Evolutionary conservation across 495 filamentous ascomycete species (phyloP).

Genomic region (Immersiella caudata): DNA sequence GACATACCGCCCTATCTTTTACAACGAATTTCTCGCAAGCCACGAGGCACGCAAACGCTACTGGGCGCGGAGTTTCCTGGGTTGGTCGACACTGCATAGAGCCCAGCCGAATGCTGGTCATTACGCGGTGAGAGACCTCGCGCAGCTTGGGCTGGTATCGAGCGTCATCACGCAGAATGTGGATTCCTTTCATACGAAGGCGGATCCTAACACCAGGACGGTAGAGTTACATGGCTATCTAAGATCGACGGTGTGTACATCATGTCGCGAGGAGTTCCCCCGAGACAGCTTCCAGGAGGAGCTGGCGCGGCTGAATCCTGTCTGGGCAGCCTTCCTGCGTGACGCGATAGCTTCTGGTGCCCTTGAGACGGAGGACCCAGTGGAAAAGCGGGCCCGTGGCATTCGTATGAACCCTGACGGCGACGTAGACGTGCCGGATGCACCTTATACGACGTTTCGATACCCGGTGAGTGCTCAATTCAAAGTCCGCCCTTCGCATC

Average conservation of each 20-base stretch:
- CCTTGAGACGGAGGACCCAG: slow-evolving; percentile 73
- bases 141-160: slow-evolving; percentile 68
- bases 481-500: not conserved
- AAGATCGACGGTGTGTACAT: slow-evolving; percentile 77
- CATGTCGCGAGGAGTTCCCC: slow-evolving; percentile 67
- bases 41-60: slow-evolving; percentile 93
- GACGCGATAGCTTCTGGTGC: slow-evolving; percentile 72
- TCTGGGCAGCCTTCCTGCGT: slow-evolving; percentile 77
- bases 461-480: slow-evolving; percentile 59
- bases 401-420: slow-evolving; percentile 90
- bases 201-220: slow-evolving; percentile 75
- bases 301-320: slow-evolving; percentile 79
- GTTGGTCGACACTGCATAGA: slow-evolving; percentile 79
- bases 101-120: slow-evolving; percentile 82
- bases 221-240: slow-evolving; percentile 92
- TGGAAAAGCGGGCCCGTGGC: slow-evolving; percentile 66
- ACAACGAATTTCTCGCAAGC: slow-evolving; percentile 76
- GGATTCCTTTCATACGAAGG: slow-evolving; percentile 83
- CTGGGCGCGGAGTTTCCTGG: slow-evolving; percentile 93
- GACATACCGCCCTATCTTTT: slow-evolving; percentile 89
- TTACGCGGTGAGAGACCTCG: slow-evolving; percentile 70
- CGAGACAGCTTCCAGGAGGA: slow-evolving; percentile 74
- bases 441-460: slow-evolving; percentile 84
- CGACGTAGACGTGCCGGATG: slow-evolving; percentile 87
- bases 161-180: slow-evolving; percentile 94